Base-by-base conservation (phyloP, 345 rosid genomes). In the Crucihimalaya himalaica region DNA sequence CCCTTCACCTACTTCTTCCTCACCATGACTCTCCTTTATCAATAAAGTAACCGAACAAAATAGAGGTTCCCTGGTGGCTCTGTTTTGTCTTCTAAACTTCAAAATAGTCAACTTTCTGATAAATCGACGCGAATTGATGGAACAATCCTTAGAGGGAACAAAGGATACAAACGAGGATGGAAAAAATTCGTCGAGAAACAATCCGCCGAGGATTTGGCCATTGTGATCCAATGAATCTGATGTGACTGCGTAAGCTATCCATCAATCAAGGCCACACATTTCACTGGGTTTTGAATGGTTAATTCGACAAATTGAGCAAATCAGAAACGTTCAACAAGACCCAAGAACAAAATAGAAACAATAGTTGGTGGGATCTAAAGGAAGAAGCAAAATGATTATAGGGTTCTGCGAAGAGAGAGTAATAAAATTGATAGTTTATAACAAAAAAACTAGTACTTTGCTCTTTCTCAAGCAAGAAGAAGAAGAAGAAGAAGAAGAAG, bases 1-100 rank as follows among this genome's bases (percentile, higher is more conserved):
- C 63, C 72, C 69, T 66, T 83, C 92, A 50, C 81, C 78, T 46
- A 66, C 86, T 70, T 40, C 79, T 55, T 86, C 88, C 15, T 80
- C 88, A 6, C 75, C 82, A 18, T 69, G 77, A 27, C 72, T 73
- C 39, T 72, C 88, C 71, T 84, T 90, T 13, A 84, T 73, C 13
- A 96, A 87, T 81, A 93, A 81, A 54, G 96, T 84, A 48, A 88
- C 88, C 0, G 97, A 89, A 45, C 84, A 46, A 74, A 93, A 93
- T 60, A 93, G 84, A 62, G 81, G 59, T 11, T 78, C 78, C 13
- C 40, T 70, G 52, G n/a, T n/a, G n/a, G 60, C 39, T 0, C 79
- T 62, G 5, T 60, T 60, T 32, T 77, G 68, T 75, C 68, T 77
- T 82, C 77, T 70, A 25, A 53, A 21, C 62, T 72, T 71, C 28